Evolutionary conservation across 2,329 filamentous ascomycete genomes (phyloP).

Genomic region (Colletotrichum sp.): DNA sequence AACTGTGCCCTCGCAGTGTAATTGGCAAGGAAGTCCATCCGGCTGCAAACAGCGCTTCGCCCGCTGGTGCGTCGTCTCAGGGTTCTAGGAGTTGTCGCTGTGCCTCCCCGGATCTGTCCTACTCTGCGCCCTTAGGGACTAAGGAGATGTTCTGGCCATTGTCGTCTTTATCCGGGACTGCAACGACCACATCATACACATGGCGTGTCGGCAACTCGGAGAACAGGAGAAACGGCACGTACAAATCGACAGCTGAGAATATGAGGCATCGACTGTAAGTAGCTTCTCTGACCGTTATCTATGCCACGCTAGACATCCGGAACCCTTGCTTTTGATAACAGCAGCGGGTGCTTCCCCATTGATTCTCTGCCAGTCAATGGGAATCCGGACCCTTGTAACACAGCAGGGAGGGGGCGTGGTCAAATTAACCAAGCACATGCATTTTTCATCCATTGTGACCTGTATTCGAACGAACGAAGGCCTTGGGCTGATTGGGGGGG

Average conservation of each 20-base stretch:
- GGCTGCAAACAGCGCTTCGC: slow-evolving; percentile 2
- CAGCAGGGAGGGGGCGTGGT: background rate
- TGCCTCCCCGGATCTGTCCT: background rate
- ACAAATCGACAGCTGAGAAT: background rate
- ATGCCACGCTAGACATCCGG: background rate
- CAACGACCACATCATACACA: background rate
- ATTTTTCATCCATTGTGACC: background rate
- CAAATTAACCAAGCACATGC: background rate
- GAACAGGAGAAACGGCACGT: background rate
- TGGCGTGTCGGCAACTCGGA: background rate
- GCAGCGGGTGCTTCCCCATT: background rate
- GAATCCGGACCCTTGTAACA: background rate
- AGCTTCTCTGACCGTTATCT: slow-evolving; percentile 3
- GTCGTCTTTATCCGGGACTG: background rate
- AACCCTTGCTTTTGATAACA: background rate
- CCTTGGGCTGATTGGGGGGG: background rate
- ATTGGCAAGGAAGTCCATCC: background rate
- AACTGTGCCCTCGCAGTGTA: background rate
- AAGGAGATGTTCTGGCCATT: background rate
- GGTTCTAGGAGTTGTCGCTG: background rate
- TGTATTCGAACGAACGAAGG: background rate
- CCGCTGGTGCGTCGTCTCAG: background rate
- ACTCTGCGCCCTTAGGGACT: background rate
- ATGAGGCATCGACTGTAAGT: background rate
- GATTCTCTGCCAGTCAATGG: background rate